These are phyloP conservation scores for Pleurotus ostreatus DNA, from an alignment of 768 basidiomycete species.

Conservation along the genomic window DNA sequence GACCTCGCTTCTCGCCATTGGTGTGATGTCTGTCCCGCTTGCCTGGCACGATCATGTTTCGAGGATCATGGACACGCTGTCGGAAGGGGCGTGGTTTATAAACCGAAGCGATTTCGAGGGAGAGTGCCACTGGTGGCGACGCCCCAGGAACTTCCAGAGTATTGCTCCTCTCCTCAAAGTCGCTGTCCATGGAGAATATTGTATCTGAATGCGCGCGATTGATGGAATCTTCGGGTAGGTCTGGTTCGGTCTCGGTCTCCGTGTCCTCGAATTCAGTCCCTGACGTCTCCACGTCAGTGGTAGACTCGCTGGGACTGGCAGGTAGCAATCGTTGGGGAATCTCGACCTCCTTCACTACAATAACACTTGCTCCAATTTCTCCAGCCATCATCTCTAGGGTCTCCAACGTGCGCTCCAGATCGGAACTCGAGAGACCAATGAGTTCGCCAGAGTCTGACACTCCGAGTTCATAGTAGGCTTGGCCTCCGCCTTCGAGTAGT, in stretches of 20 bases:
- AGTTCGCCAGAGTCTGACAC: conserved; percentile 88
- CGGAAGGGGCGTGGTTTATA: conserved; percentile 71
- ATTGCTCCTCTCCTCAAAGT: conserved; percentile 27
- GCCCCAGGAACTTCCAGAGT: conserved; percentile 20
- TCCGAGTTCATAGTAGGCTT: conserved; percentile 79
- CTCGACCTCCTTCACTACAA: conserved; percentile 86
- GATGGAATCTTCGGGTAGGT: conserved; percentile 17
- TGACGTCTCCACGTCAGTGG: conserved; percentile 27
- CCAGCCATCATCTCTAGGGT: conserved; percentile 94
- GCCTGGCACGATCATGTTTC: conserved; percentile 16
- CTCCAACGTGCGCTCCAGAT: conserved; percentile 78
- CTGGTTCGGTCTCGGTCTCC: conserved; percentile 4
- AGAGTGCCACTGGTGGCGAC: conserved; percentile 32
- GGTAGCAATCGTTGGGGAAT: conserved; percentile 40
- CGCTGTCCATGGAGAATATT: conserved; percentile 47
- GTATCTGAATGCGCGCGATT: conserved; percentile 19
- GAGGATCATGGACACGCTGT: conserved; percentile 29
- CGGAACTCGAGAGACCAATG: conserved; percentile 67
- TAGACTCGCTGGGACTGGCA: conserved; percentile 28
- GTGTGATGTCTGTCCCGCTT: conserved; percentile 13
- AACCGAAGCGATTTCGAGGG: conserved; percentile 67
- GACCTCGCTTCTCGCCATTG: conserved; percentile 35
- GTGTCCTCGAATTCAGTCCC: conserved; percentile 23
- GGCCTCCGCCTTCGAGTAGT: conserved; percentile 77
- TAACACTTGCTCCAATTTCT: conserved; percentile 89